Percentiles rank a stretch among this genome's conserved stretches.
These are phyloP conservation scores for Mrakiaceae sp. DNA, from an alignment of 1,284 basidiomycete species.

Conservation along the genomic window DNA sequence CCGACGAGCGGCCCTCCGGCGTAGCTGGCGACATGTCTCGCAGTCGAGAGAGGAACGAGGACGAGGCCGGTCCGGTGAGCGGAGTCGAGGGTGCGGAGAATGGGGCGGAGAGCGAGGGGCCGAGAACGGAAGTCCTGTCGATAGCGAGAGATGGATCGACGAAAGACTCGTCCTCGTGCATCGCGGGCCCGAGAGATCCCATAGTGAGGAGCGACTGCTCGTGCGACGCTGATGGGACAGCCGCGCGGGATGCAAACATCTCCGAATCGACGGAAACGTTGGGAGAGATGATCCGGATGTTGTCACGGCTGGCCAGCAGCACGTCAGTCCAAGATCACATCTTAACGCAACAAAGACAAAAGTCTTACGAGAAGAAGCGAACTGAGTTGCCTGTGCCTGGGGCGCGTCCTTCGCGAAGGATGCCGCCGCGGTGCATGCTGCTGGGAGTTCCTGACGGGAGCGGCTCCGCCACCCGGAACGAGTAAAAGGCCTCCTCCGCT, in stretches of 20 bases:
- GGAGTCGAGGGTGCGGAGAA: not conserved
- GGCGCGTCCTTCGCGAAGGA: not conserved
- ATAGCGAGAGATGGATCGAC: not conserved
- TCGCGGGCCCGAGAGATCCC: no score
- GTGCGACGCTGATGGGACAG: no score
- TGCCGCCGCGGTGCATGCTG: not conserved
- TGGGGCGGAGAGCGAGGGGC: not conserved
- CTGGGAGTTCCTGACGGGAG: not conserved
- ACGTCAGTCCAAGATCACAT: no score
- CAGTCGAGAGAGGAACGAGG: not conserved
- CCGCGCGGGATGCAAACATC: not conserved
- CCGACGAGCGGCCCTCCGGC: not conserved
- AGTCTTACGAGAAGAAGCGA: conserved; percentile 3
- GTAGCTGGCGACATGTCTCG: not conserved
- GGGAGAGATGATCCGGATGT: conserved; percentile 4
- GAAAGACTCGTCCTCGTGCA: not conserved
- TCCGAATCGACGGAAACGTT: not conserved
- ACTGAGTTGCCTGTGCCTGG: conserved; percentile 5
- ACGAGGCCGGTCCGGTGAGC: not conserved
- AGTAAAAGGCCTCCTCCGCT: conserved; percentile 5
- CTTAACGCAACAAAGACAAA: no score
- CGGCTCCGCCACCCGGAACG: not conserved
- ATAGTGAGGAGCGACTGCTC: no score
- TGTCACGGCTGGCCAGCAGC: not conserved
- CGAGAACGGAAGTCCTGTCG: not conserved